These are phyloP conservation scores for Scheffersomyces cryptocercus DNA, from an alignment of 1,139 yeast genomes.

Conservation along the genomic window DNA sequence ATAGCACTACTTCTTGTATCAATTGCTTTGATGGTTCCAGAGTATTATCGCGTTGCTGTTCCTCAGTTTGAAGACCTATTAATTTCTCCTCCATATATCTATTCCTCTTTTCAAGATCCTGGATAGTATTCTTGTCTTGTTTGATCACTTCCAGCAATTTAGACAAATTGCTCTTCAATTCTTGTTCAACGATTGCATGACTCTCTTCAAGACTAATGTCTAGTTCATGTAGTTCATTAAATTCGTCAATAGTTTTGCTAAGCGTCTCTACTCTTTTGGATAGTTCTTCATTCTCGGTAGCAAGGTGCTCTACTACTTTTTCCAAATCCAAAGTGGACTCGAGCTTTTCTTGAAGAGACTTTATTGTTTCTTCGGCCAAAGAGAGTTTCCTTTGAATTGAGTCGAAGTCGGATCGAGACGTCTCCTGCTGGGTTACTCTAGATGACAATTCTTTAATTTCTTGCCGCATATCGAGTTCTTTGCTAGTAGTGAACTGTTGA, in stretches of 20 bases:
- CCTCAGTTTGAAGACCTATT: slow-evolving; percentile 4
- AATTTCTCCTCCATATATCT: slow-evolving; percentile 23
- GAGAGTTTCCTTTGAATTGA: slow-evolving; percentile 29
- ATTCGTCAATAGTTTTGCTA: slow-evolving; percentile 49
- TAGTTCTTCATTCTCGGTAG: slow-evolving; percentile 54
- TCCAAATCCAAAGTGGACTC: slow-evolving; percentile 47
- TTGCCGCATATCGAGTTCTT: slow-evolving; percentile 21
- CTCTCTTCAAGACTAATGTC: slow-evolving; percentile 64
- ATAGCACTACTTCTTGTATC: not conserved
- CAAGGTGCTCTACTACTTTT: slow-evolving; percentile 54
- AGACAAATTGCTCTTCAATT: slow-evolving; percentile 48
- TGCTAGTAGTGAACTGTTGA: slow-evolving; percentile 30
- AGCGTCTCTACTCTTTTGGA: slow-evolving; percentile 38
- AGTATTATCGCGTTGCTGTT: not conserved
- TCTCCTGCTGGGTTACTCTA: slow-evolving; percentile 13
- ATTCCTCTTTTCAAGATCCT: slow-evolving; percentile 33
- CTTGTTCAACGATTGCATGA: slow-evolving; percentile 56
- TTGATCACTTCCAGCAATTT: slow-evolving; percentile 27
- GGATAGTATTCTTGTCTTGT: slow-evolving; percentile 26
- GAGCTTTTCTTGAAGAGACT: slow-evolving; percentile 44
- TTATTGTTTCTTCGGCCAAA: slow-evolving; percentile 42
- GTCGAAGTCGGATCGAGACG: slow-evolving; percentile 15
- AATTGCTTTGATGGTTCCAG: not conserved
- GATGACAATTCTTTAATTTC: slow-evolving; percentile 28
- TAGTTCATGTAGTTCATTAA: slow-evolving; percentile 59